Conservation (phyloP, 345 rosid species). For the Punica granatum region DNA sequence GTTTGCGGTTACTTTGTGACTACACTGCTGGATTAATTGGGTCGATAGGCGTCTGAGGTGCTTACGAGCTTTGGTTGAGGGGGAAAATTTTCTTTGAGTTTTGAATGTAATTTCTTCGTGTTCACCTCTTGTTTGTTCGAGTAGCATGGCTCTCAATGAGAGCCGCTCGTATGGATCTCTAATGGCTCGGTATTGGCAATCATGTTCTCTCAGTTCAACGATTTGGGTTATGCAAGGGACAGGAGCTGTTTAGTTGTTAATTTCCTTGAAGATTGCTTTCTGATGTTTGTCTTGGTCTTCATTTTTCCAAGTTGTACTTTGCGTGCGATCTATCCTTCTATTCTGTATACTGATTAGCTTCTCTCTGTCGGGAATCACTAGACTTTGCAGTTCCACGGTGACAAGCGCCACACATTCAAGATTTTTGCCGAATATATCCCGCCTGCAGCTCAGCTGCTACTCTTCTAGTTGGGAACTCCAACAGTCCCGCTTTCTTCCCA, state of each 20-base stretch:
- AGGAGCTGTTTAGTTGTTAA: no score
- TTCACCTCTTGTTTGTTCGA: neutral
- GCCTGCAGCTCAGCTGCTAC: neutral
- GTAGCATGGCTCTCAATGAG: neutral
- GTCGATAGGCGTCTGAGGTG: neutral
- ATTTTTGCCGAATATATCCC: neutral
- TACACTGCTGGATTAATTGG: conserved; percentile 30
- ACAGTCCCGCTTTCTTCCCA: neutral
- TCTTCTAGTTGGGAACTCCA: neutral
- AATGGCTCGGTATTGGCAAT: no score
- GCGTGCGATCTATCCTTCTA: conserved; percentile 6
- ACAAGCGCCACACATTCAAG: conserved; percentile 10
- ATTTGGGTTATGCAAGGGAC: no score
- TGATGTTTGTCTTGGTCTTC: neutral
- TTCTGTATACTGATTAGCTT: conserved; percentile 24
- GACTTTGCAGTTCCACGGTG: conserved; percentile 80
- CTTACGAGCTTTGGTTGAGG: neutral
- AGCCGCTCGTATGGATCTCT: no score
- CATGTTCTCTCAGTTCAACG: no score
- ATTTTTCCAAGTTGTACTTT: conserved; percentile 7
- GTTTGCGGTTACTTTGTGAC: conserved; percentile 89
- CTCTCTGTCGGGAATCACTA: conserved; percentile 31
- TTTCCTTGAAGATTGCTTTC: no score
- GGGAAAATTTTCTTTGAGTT: no score
- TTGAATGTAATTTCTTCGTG: neutral